Evolutionary conservation across 2,329 filamentous ascomycete genomes (phyloP), one percentile per base, ranked within the genome.

Genomic region (Elsinoe fawcettii): DNA sequence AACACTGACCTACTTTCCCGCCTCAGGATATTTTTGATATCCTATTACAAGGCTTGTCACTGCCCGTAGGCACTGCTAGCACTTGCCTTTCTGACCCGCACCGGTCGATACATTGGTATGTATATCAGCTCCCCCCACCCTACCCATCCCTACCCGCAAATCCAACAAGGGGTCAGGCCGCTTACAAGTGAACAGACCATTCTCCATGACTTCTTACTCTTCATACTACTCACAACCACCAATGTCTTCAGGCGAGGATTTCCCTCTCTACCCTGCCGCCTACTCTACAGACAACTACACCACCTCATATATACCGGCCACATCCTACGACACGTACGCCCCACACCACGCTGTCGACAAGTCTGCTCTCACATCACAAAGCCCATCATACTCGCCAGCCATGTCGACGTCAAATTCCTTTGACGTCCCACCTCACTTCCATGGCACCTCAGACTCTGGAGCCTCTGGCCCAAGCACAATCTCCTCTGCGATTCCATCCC

Each of bases 401-500:
- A 66, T 74, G 60, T 77, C 75, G 4, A 66, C 66, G 32, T 69
- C 73, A 23, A 70, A 76, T 59, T 75, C 75, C 7, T 77, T 77
- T 63, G 75, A 77, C 37, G 59, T 64, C 9, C 66, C 70, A 58
- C 74, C 75, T 32, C 73, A 75, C 30, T 66, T 74, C 9, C 76
- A 74, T 12, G 69, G 74, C 14, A 76, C 74, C 2, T 79, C 76
- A 7, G 75, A 79, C 63, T 79, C 77, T 27, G 75, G 74, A 57
- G 75, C 75, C 46, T 79, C 77, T 16, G 71, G 73, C 8, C 70
- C 69, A 46, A 74, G 73, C 62, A 70, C 71, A 14, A 74, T 77
- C 9, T 79, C 77, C 3, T 80, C 77, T 9, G 69, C 74, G 14
- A 74, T 75, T 62, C 75, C 74, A 43, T 80, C 77, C 5, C 77